Evolutionary conservation across 495 filamentous ascomycete genomes (phyloP), one percentile per base, ranked within the genome.

Genomic region (Neurospora sp.): DNA sequence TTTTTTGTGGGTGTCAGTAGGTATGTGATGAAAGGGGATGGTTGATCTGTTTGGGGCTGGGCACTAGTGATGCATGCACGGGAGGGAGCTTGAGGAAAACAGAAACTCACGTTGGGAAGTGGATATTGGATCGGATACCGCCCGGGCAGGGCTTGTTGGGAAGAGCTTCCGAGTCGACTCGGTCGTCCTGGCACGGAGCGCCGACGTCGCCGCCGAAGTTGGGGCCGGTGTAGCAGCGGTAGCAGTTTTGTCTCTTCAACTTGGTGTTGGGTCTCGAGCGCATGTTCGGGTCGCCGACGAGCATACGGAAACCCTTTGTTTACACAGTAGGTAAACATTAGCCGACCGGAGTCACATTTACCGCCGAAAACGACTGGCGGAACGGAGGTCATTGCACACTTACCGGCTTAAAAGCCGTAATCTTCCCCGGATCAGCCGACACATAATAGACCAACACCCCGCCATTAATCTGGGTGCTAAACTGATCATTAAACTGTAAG

Each of bases 361-460:
- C 20, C 14, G 16, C 44, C 9, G n/a, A 40, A n/a, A 16, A 4
- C 42, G 4, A 53, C 20, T 27, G n/a, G n/a, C n/a, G n/a, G 1
- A 16, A 16, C 5, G 5, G 20, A 27, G n/a, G 37, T 22, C 9
- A 27, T 40, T 3, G 3, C 5, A 0, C 31, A 81, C 83, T 45
- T 68, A 84, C 83, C 5, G 83, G 83, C 81, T 85, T 85, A 79
- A 88, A 88, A 45, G 86, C 86, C 0, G 85, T 88, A 74, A 86
- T 82, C 71, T 82, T 81, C 69, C 84, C 84, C n/a, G 83, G 83
- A 72, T 85, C 81, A 10, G 85, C 84, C 45, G 84, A 84, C 75
- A 87, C 84, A 76, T 88, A 87, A 82, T 88, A 88, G 10, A 88
- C 83, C 3, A 86, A 80, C 68, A 86, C 80, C 42, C 86, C 86